Evolutionary conservation across 148 eudicot species (phyloP).

Genomic region (Heliosperma pusillum): DNA sequence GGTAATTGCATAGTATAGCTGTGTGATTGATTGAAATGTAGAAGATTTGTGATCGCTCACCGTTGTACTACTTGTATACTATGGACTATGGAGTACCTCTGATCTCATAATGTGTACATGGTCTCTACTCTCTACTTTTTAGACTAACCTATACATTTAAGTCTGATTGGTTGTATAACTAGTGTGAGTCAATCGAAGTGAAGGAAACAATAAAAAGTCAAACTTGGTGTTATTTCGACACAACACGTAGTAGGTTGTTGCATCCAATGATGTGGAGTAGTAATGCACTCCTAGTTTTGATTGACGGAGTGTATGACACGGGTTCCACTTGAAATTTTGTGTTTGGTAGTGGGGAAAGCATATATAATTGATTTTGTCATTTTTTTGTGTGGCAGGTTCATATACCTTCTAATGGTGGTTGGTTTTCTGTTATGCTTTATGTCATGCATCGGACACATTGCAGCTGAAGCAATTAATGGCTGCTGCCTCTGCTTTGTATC

Average conservation of each 20-base stretch:
- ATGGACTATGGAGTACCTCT: background rate
- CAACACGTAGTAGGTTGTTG: background rate
- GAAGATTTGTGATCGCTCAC: conserved; percentile 5
- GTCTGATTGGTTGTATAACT: background rate
- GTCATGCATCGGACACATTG: conserved; percentile 74
- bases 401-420: conserved; percentile 57
- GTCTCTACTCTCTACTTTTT: background rate
- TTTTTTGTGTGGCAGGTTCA: conserved; percentile 58
- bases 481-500: conserved; percentile 88
- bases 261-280: background rate
- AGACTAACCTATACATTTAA: background rate
- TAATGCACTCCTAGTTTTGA: background rate
- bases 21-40: background rate
- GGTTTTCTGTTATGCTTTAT: conserved; percentile 56
- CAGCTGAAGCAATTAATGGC: conserved; percentile 71
- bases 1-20: background rate
- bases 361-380: background rate
- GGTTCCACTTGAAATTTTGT: background rate
- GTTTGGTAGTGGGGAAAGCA: background rate
- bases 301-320: background rate
- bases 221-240: background rate
- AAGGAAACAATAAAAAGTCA: background rate
- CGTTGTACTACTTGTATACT: background rate
- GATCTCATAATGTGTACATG: background rate
- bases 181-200: background rate